Percentiles rank a stretch among this genome's conserved stretches.
These are phyloP conservation scores for Balansia obtecta DNA, from an alignment of 2,329 filamentous ascomycete genomes.

Conservation along the genomic window DNA sequence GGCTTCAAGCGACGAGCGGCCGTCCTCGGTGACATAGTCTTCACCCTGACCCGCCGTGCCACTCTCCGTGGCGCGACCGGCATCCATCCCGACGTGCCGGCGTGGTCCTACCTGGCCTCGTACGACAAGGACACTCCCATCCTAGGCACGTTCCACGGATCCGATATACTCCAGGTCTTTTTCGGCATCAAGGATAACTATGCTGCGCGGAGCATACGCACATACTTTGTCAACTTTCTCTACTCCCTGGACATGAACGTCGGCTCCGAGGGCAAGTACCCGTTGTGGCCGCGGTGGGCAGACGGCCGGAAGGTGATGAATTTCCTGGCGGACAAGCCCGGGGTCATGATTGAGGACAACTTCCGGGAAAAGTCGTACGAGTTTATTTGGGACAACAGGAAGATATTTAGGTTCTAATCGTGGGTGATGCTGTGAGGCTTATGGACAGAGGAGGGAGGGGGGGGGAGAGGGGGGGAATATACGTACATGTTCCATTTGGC, in stretches of 20 bases:
- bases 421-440: no score
- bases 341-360: background rate
- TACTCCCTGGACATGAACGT: constrained; percentile 59
- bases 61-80: constrained; percentile 39
- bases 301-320: constrained; percentile 33
- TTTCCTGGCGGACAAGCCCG: background rate
- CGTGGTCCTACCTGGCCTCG: constrained; percentile 64
- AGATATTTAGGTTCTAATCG: background rate
- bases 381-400: background rate
- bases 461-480: no score
- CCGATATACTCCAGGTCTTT: constrained; percentile 57
- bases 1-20: constrained; percentile 67
- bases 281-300: constrained; percentile 30
- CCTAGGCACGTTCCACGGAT: constrained; percentile 64
- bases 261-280: constrained; percentile 24
- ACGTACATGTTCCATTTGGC: no score
- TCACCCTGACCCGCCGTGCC: constrained; percentile 56
- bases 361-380: background rate
- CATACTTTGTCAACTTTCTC: constrained; percentile 63
- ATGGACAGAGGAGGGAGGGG: no score
- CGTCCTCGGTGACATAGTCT: constrained; percentile 61
- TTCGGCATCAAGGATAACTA: constrained; percentile 51
- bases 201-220: constrained; percentile 45
- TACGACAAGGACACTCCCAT: constrained; percentile 61
- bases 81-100: constrained; percentile 43